A percentile compares a stretch with the other conserved stretches of the same genome.
Evolutionary conservation across 129 eudicot genomes (phyloP).

Genomic region (Pulicaria dysenterica): DNA sequence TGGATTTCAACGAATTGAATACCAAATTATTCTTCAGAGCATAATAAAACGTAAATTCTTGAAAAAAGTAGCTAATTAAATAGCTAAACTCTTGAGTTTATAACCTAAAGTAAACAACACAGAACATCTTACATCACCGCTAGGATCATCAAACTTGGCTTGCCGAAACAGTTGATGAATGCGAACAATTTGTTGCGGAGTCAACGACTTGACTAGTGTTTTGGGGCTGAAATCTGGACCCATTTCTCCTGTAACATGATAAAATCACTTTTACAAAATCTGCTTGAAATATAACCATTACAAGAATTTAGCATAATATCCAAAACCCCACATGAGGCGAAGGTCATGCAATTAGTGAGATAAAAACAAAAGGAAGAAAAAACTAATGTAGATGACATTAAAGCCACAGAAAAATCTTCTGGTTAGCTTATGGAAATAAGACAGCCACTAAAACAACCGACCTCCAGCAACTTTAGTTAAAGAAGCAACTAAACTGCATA

Average conservation of each 20-base stretch:
- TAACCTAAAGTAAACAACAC: not conserved
- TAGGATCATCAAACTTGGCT: constrained; percentile 99
- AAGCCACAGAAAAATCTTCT: not conserved
- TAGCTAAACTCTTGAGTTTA: not conserved
- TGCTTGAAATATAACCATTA: not conserved
- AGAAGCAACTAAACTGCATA: too few species aligned
- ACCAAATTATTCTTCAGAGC: constrained; percentile 16
- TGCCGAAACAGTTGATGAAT: constrained; percentile 98
- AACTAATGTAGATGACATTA: not conserved
- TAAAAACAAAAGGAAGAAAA: not conserved
- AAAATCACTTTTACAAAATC: not conserved
- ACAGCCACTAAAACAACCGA: not conserved
- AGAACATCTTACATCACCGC: constrained; percentile 85
- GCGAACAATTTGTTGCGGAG: constrained; percentile 96
- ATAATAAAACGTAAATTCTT: constrained; percentile 7
- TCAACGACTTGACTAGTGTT: constrained; percentile 80
- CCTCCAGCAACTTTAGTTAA: too few species aligned
- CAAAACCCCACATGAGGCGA: not conserved
- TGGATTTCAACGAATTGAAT: not conserved
- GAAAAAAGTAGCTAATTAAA: not conserved
- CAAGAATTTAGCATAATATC: not conserved
- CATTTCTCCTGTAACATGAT: constrained; percentile 84
- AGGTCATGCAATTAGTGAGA: not conserved
- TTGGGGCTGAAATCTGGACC: constrained; percentile 88
- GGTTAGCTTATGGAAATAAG: not conserved